Evolutionary conservation across 2,329 filamentous ascomycete species (phyloP).

Genomic region (Dendrostoma leiphaemia): DNA sequence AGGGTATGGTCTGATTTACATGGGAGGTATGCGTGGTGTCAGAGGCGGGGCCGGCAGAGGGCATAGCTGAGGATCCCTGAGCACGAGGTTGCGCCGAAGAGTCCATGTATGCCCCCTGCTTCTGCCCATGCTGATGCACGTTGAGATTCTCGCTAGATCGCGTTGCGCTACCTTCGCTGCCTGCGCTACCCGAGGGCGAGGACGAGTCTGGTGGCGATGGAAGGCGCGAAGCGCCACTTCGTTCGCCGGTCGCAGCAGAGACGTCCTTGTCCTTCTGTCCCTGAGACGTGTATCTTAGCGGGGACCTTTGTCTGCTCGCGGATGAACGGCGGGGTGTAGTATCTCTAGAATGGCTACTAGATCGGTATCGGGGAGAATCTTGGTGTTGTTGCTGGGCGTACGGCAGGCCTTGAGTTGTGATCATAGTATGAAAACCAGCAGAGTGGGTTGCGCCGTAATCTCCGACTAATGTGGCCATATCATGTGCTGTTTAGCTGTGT

Average conservation of each 20-base stretch:
- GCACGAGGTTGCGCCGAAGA: conserved; percentile 20
- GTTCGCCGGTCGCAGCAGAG: conserved; percentile 6
- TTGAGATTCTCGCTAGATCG: conserved; percentile 13
- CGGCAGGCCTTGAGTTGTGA: conserved; percentile 47
- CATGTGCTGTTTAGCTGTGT: conserved; percentile 28
- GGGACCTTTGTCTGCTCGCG: conserved; percentile 17
- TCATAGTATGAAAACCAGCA: conserved; percentile 69
- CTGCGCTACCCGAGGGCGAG: conserved; percentile 40
- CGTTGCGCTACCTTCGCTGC: conserved; percentile 23
- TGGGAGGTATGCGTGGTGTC: conserved; percentile 29
- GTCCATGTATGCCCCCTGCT: conserved; percentile 22
- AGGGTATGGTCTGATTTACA: conserved; percentile 29
- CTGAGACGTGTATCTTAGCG: conserved; percentile 2
- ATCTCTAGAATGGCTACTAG: conserved; percentile 33
- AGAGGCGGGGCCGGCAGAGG: conserved; percentile 8
- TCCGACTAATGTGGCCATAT: conserved; percentile 64
- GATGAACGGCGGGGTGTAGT: conserved; percentile 27
- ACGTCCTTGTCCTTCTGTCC: neutral
- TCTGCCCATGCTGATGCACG: conserved; percentile 28
- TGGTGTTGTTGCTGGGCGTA: conserved; percentile 47
- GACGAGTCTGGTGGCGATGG: conserved; percentile 56
- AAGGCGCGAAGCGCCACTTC: conserved; percentile 45
- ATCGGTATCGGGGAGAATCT: conserved; percentile 38
- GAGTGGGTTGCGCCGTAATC: conserved; percentile 71
- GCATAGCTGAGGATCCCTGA: conserved; percentile 22